Percentiles rank a stretch among this genome's conserved stretches.
phyloP scores from a whole-genome alignment of 805 yeast genomes.

The Vanderwaltozyma yarrowii region DNA sequence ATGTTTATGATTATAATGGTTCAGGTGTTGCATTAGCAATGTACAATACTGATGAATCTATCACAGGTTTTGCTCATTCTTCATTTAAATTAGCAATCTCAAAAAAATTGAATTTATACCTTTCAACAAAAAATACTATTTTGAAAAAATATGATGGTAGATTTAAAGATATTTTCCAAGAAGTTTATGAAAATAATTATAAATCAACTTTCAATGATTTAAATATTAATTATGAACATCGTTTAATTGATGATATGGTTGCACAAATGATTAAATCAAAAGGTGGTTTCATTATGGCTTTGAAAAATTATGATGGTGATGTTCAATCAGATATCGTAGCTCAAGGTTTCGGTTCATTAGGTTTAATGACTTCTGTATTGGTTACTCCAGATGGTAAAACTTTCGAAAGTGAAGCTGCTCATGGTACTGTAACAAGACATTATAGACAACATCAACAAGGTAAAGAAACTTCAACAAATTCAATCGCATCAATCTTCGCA shows the following conservation, averaged over 20 bases:
- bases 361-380: conserved; percentile 74
- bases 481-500: conserved; percentile 78
- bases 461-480: conserved; percentile 74
- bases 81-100: conserved; percentile 65
- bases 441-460: conserved; percentile 75
- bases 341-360: conserved; percentile 78
- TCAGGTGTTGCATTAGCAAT: conserved; percentile 68
- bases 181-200: conserved; percentile 49
- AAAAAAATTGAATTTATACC: conserved; percentile 52
- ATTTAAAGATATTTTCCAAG: conserved; percentile 71
- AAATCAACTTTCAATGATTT: conserved; percentile 44
- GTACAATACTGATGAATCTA: conserved; percentile 77
- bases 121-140: conserved; percentile 73
- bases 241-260: conserved; percentile 81
- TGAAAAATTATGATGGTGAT: conserved; percentile 81
- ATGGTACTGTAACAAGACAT: conserved; percentile 82
- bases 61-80: conserved; percentile 67
- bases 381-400: conserved; percentile 80
- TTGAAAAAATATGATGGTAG: conserved; percentile 75
- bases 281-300: conserved; percentile 73
- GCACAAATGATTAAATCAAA: conserved; percentile 81
- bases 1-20: conserved; percentile 50
- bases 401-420: conserved; percentile 82
- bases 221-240: conserved; percentile 67
- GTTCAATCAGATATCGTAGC: conserved; percentile 81